Evolutionary conservation across 371 early-diverging fungal genomes (phyloP), one percentile per base, ranked within the genome.

Genomic region (Capillidium rhysosporum): DNA sequence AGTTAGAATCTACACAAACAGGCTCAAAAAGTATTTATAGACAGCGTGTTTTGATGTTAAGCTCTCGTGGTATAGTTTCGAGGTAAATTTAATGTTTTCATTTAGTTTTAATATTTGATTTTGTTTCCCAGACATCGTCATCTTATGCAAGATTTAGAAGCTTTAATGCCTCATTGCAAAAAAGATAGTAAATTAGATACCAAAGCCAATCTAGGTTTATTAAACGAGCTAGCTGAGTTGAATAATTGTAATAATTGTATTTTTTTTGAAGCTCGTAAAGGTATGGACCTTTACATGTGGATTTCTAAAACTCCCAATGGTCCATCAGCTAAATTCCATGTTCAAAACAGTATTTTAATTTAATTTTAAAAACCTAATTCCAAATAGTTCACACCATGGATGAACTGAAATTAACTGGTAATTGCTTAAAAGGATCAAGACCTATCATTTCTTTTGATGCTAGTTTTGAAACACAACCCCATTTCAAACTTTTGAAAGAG

Each of bases 201-300:
- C 38, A 95, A 95, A 64, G 73, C 72, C 62, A 82, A 89, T 57
- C 79, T 93, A 54, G 67, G 77, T n/a, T 62, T 86, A 31, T 65
- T 97, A 48, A 94, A 95, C 63, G 98, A 95, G 69, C 71, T 97
- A 40, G 87, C 92, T 9, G 93, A 94, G 56, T 76, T 94, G 49
- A 87, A 86, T 73, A 89, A 90, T 71, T 95, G 98, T 75, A 95
- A 94, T 73, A 93, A 93, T 63, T 82, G 82, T 59, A 66, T 97
- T 41, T 97, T 84, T 66, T 92, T 97, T 67, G 98, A 97, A 65
- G 79, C 84, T 12, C 76, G 92, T 54, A 90, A 88, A 65, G 78
- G 86, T 62, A 76, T 80, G 59, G 95, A 97, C 67, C 65, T 93
- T 56, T 97, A 91, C 69, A 60, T 95, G 77, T 94, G 95, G 98